Conservation (phyloP, 352 stramenopile genomes). For the Phytophthora pistaciae region DNA sequence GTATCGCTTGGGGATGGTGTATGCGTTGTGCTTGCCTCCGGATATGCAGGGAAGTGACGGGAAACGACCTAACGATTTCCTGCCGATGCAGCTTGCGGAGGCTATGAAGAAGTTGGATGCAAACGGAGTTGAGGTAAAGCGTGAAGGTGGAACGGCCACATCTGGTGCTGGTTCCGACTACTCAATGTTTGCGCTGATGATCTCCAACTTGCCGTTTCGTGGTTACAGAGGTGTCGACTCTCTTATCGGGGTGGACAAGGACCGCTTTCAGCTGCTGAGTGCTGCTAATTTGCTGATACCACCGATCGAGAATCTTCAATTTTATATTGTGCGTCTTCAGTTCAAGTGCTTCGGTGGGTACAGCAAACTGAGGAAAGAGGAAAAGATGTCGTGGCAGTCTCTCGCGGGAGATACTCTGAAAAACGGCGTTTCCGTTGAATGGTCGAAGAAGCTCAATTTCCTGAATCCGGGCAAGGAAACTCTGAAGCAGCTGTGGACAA, state of each 20-base stretch:
- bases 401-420: background rate
- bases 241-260: background rate
- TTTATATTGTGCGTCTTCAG: background rate
- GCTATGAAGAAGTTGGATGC: background rate
- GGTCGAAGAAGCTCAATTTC: background rate
- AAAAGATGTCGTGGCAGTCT: background rate
- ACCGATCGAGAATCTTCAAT: background rate
- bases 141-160: background rate
- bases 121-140: background rate
- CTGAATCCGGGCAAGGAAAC: background rate
- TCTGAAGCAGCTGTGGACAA: background rate
- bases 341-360: background rate
- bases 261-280: conserved; percentile 2
- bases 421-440: background rate
- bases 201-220: background rate
- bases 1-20: conserved; percentile 11
- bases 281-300: background rate
- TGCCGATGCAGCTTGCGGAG: background rate
- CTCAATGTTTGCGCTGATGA: background rate
- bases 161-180: background rate
- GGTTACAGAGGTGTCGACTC: background rate
- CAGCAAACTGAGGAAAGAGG: background rate
- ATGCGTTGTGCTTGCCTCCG: conserved; percentile 1
- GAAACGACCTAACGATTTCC: background rate
- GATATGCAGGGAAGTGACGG: background rate